Percentiles rank a stretch among this genome's conserved stretches.
Conservation (phyloP, 768 basidiomycete species). For the Serendipita sp. region DNA sequence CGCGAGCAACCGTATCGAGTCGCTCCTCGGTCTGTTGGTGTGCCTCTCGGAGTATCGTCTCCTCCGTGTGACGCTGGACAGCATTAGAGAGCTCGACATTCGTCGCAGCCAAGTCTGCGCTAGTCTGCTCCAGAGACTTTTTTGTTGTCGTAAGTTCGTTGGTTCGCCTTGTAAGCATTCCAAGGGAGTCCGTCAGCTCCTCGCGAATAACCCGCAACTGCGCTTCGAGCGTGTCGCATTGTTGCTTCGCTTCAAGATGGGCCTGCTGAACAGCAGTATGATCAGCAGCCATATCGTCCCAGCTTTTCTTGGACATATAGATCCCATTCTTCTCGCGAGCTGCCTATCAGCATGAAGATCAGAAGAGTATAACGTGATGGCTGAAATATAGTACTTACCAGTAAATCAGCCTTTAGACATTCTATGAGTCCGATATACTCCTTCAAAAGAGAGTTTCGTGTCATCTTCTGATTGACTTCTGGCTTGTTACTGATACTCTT, state of each 20-base stretch:
- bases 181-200: constrained; percentile 85
- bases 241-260: constrained; percentile 66
- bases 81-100: constrained; percentile 42
- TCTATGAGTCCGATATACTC: constrained; percentile 92
- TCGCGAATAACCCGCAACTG: constrained; percentile 67
- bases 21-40: constrained; percentile 57
- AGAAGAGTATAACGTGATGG: background rate
- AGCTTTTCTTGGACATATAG: constrained; percentile 81
- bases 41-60: constrained; percentile 59
- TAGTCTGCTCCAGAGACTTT: constrained; percentile 37
- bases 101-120: constrained; percentile 35
- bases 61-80: constrained; percentile 58
- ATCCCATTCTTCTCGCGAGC: constrained; percentile 95
- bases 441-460: constrained; percentile 77
- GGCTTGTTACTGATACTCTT: constrained; percentile 93
- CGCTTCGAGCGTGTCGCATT: constrained; percentile 68
- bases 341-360: constrained; percentile 26
- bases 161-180: constrained; percentile 55
- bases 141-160: constrained; percentile 55
- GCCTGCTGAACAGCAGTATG: constrained; percentile 65
- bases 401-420: constrained; percentile 73
- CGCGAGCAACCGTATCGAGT: constrained; percentile 53
- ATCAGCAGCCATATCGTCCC: constrained; percentile 66
- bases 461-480: constrained; percentile 89
- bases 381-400: constrained; percentile 18